phyloP scores from a whole-genome alignment of 371 early-diverging fungal species.

The Mucor piriformis region DNA sequence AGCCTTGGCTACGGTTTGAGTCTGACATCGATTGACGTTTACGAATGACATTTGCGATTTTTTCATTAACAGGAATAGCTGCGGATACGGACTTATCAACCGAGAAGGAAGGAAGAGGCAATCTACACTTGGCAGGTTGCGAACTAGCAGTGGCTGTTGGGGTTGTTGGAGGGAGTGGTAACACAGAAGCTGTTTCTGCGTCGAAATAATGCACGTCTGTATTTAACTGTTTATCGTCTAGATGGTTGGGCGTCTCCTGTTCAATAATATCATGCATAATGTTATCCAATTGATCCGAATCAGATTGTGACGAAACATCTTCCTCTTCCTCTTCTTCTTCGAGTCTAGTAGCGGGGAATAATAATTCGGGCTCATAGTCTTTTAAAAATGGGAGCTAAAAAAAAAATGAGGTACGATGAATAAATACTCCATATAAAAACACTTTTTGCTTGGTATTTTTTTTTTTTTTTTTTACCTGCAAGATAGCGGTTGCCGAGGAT shows the following conservation, averaged over 20 bases:
- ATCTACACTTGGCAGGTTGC: conserved; percentile 30
- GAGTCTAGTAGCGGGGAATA: conserved; percentile 36
- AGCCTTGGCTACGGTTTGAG: conserved; percentile 44
- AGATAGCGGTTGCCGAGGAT: conserved; percentile 37
- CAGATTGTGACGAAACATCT: conserved; percentile 19
- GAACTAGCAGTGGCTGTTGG: background rate
- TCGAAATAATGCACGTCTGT: conserved; percentile 32
- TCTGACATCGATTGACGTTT: conserved; percentile 44
- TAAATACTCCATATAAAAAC: background rate
- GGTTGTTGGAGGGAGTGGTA: conserved; percentile 8
- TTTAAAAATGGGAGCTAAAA: conserved; percentile 44
- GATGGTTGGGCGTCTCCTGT: conserved; percentile 20
- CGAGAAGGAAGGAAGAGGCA: conserved; percentile 44
- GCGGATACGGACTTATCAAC: conserved; percentile 28
- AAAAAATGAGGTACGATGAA: conserved; percentile 3
- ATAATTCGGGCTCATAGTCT: conserved; percentile 41
- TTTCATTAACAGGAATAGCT: conserved; percentile 36
- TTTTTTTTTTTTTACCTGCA: conserved; percentile 32
- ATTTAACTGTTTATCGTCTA: conserved; percentile 27
- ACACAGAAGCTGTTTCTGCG: conserved; percentile 10
- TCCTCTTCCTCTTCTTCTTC: conserved; percentile 8
- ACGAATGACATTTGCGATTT: conserved; percentile 35
- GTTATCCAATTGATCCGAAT: conserved; percentile 22
- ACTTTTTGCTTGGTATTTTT: background rate
- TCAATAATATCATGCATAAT: conserved; percentile 20